A percentile compares a stretch with the other conserved stretches of the same genome.
Evolutionary conservation across 1,139 yeast species (phyloP).

Genomic region (Geotrichum bryndzae): DNA sequence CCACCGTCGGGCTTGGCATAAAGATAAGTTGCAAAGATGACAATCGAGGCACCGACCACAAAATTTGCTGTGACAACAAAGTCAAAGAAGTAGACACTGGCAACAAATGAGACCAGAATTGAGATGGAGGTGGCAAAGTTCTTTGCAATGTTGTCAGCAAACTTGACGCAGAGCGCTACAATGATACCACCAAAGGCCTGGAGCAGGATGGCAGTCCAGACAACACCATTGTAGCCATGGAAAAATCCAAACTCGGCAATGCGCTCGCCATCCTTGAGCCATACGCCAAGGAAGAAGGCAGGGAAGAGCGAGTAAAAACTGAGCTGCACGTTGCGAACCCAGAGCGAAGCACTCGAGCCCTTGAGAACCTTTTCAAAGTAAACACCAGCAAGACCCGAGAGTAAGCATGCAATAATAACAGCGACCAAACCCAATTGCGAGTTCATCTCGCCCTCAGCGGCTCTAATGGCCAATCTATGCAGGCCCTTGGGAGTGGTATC

Average conservation of each 20-base stretch:
- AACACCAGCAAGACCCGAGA: slow-evolving; percentile 41
- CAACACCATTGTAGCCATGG: slow-evolving; percentile 38
- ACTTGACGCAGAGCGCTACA: slow-evolving; percentile 41
- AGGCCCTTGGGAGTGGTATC: not conserved
- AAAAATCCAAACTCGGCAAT: slow-evolving; percentile 38
- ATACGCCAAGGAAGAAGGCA: slow-evolving; percentile 37
- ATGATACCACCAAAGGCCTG: slow-evolving; percentile 42
- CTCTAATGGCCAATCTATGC: slow-evolving; percentile 3
- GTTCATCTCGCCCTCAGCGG: slow-evolving; percentile 26
- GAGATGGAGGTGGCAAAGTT: slow-evolving; percentile 42
- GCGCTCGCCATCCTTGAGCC: slow-evolving; percentile 35
- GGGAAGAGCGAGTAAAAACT: slow-evolving; percentile 40
- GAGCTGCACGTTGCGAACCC: slow-evolving; percentile 40
- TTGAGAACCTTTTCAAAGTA: slow-evolving; percentile 41
- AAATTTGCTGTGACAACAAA: slow-evolving; percentile 36
- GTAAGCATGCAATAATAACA: slow-evolving; percentile 36
- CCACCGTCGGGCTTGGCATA: slow-evolving; percentile 25
- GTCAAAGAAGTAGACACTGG: slow-evolving; percentile 36
- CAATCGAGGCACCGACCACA: slow-evolving; percentile 36
- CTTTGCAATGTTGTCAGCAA: slow-evolving; percentile 41
- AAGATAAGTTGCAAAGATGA: slow-evolving; percentile 37
- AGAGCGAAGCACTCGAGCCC: slow-evolving; percentile 35
- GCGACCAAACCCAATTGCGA: slow-evolving; percentile 36
- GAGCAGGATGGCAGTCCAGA: slow-evolving; percentile 37
- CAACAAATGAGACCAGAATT: slow-evolving; percentile 38